Evolutionary conservation across 352 stramenopile genomes (phyloP).

Genomic region (Globisporangium takayamanum): DNA sequence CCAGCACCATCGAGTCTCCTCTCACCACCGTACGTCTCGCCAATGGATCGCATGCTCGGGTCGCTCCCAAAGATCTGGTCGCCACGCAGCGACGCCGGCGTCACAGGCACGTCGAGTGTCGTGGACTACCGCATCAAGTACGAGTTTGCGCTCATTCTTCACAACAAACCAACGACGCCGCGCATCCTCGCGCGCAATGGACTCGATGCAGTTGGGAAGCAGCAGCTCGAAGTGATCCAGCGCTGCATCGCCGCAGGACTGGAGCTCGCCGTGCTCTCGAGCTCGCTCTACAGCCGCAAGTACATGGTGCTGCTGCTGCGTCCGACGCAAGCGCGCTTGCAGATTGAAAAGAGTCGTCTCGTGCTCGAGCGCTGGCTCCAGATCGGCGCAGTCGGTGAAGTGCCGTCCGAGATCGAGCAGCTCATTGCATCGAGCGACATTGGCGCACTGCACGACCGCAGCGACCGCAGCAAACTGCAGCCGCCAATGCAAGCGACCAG

Average conservation of each 20-base stretch:
- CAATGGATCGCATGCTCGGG: slow-evolving; percentile 33
- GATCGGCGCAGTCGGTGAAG: slow-evolving; percentile 79
- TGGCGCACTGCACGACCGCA: slow-evolving; percentile 23
- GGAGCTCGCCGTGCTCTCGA: slow-evolving; percentile 74
- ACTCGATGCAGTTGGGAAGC: slow-evolving; percentile 60
- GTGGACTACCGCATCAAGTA: slow-evolving; percentile 73
- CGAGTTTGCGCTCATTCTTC: slow-evolving; percentile 77
- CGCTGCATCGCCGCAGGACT: slow-evolving; percentile 70
- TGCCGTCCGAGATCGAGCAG: slow-evolving; percentile 82
- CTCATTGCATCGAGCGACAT: slow-evolving; percentile 77
- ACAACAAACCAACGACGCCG: slow-evolving; percentile 76
- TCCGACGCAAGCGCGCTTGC: slow-evolving; percentile 50
- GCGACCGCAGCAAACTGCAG: background rate
- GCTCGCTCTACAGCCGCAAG: slow-evolving; percentile 74
- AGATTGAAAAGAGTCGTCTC: slow-evolving; percentile 76
- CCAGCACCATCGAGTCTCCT: slow-evolving; percentile 8
- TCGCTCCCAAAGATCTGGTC: slow-evolving; percentile 65
- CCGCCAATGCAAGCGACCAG: background rate
- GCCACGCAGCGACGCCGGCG: slow-evolving; percentile 40
- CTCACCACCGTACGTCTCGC: slow-evolving; percentile 38
- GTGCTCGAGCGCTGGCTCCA: slow-evolving; percentile 82
- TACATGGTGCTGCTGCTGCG: slow-evolving; percentile 72
- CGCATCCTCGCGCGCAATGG: slow-evolving; percentile 69
- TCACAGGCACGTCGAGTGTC: slow-evolving; percentile 17
- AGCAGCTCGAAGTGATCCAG: slow-evolving; percentile 69